phyloP scores from a whole-genome alignment of 441 rosid genomes.

The Eutrema salsugineum region DNA sequence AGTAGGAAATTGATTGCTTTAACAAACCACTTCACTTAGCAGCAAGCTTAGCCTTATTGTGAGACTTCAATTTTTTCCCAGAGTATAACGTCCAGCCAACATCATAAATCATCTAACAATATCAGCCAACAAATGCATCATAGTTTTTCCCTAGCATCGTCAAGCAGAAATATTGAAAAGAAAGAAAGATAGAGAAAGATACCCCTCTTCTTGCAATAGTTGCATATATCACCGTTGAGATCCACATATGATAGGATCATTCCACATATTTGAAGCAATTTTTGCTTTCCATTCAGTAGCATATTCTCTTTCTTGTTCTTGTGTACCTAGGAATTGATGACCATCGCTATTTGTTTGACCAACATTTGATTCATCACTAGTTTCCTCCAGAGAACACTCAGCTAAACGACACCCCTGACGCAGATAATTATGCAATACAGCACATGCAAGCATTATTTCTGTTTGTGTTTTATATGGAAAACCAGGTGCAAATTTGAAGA shows the following conservation, averaged over 20 bases:
- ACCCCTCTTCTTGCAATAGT: not conserved
- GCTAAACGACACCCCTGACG: not conserved
- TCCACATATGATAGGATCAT: not conserved
- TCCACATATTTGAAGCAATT: not conserved
- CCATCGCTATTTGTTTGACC: not conserved
- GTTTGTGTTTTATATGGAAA: not conserved
- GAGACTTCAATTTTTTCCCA: no score
- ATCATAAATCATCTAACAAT: no score
- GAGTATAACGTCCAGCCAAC: no score
- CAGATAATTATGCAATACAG: not conserved
- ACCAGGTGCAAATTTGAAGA: not conserved
- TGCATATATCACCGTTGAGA: not conserved
- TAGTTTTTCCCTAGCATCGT: no score
- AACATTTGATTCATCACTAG: not conserved
- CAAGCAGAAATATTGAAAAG: no score
- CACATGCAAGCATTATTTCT: not conserved
- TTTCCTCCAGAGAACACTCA: not conserved
- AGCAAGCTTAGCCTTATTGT: no score
- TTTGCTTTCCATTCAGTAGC: not conserved
- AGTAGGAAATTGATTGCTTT: no score
- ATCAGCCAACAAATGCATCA: no score
- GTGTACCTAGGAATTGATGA: not conserved
- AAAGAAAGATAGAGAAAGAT: no score
- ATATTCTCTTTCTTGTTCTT: not conserved
- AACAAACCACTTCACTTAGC: no score